Conservation (phyloP, 2,329 filamentous ascomycete genomes). For the Ophiognomonia clavigignenti-juglandacearum region DNA sequence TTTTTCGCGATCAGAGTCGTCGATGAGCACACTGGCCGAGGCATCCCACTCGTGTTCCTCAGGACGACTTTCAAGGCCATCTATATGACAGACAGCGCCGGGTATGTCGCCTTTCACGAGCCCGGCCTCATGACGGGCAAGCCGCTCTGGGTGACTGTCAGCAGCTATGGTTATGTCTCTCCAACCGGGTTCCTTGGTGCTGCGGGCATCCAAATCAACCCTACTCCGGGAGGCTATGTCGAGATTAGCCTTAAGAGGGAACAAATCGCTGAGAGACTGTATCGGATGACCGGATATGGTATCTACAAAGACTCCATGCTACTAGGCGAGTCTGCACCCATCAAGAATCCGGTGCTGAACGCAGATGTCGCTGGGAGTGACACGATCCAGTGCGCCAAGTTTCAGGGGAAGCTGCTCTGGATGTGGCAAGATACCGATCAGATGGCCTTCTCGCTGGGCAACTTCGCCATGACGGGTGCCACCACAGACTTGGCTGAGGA, state of each 20-base stretch:
- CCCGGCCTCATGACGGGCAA: conserved; percentile 13
- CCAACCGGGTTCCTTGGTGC: conserved; percentile 10
- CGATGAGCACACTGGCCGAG: conserved; percentile 7
- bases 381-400: conserved; percentile 13
- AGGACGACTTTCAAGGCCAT: conserved; percentile 12
- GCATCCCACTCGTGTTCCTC: conserved; percentile 12
- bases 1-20: conserved; percentile 12
- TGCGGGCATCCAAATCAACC: conserved; percentile 9
- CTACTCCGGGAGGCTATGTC: not conserved
- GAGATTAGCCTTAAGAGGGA: conserved; percentile 13
- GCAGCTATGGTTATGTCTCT: conserved; percentile 15
- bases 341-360: conserved; percentile 7
- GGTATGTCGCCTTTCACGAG: conserved; percentile 15
- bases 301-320: conserved; percentile 14
- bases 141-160: conserved; percentile 13
- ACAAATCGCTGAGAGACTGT: conserved; percentile 12
- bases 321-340: conserved; percentile 4
- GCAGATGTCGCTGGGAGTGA: conserved; percentile 15
- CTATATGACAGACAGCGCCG: conserved; percentile 16
- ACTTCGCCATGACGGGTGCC: conserved; percentile 15
- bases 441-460: conserved; percentile 12
- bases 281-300: conserved; percentile 13
- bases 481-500: conserved; percentile 7
- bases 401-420: conserved; percentile 11
- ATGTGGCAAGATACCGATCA: conserved; percentile 17